Evolutionary conservation across 352 stramenopile genomes (phyloP).

Genomic region (Pythium volutum): DNA sequence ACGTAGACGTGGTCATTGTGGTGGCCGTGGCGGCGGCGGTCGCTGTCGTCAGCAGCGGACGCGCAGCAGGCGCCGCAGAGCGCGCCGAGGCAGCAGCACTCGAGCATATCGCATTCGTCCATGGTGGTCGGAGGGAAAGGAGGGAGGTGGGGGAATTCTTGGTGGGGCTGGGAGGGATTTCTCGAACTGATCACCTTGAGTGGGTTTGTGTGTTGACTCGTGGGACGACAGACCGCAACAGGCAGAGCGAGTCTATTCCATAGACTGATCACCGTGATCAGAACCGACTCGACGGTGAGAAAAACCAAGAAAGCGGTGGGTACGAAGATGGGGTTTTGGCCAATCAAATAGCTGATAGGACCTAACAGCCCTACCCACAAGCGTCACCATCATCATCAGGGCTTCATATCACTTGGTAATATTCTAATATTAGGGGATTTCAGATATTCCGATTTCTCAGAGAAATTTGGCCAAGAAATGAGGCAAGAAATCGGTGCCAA

Average conservation of each 20-base stretch:
- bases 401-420: no score
- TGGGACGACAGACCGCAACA: neutral
- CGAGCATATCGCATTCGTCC: slow-evolving; percentile 77
- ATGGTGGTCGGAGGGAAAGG: slow-evolving; percentile 24
- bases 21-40: slow-evolving; percentile 33
- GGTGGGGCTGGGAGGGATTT: neutral
- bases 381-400: neutral
- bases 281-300: slow-evolving; percentile 19
- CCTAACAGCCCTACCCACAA: neutral
- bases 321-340: slow-evolving; percentile 4
- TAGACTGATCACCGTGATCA: neutral
- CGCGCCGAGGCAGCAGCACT: slow-evolving; percentile 72
- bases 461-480: no score
- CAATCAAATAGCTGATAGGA: slow-evolving; percentile 1
- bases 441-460: no score
- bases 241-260: neutral
- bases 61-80: slow-evolving; percentile 77
- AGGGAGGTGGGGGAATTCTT: neutral
- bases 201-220: slow-evolving; percentile 1
- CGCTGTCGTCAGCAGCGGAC: slow-evolving; percentile 30
- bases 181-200: neutral
- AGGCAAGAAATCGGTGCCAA: no score
- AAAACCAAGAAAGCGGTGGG: slow-evolving; percentile 8
- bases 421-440: no score
- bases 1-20: slow-evolving; percentile 61